phyloP scores from a whole-genome alignment of 2,329 filamentous ascomycete genomes.

The Colletotrichum tamarilloi region DNA sequence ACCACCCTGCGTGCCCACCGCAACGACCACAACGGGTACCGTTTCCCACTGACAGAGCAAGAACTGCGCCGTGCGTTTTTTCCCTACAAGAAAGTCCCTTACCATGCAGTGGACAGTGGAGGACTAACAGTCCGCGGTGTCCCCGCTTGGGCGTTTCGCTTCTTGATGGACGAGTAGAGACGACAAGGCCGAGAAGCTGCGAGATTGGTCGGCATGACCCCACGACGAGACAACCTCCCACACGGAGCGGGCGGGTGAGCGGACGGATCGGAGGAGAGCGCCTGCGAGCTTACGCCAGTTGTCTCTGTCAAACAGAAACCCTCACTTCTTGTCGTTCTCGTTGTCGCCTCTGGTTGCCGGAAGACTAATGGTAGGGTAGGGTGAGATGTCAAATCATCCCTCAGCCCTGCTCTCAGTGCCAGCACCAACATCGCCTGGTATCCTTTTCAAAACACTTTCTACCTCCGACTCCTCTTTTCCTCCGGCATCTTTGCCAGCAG shows the following conservation, averaged over 20 bases:
- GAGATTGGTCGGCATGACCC: constrained; percentile 1
- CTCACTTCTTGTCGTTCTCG: background rate
- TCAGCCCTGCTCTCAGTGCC: background rate
- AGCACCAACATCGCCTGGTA: background rate
- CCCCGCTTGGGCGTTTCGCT: constrained; percentile 24
- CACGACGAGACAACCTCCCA: constrained; percentile 12
- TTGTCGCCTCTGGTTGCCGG: background rate
- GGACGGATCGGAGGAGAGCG: constrained; percentile 4
- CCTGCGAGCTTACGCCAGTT: background rate
- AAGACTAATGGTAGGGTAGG: background rate
- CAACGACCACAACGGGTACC: background rate
- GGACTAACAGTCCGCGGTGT: background rate
- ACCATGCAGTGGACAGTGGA: background rate
- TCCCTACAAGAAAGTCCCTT: background rate
- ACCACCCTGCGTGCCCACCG: background rate
- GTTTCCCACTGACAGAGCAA: background rate
- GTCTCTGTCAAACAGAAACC: background rate
- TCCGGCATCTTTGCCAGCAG: constrained; percentile 1
- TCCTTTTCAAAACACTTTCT: background rate
- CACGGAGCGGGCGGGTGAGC: constrained; percentile 11
- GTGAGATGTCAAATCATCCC: background rate
- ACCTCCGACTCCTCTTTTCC: background rate
- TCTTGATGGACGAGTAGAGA: constrained; percentile 5
- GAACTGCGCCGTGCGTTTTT: background rate
- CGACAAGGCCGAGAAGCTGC: constrained; percentile 1